Evolutionary conservation across 805 yeast species (phyloP).

Genomic region (Clavispora fructus): DNA sequence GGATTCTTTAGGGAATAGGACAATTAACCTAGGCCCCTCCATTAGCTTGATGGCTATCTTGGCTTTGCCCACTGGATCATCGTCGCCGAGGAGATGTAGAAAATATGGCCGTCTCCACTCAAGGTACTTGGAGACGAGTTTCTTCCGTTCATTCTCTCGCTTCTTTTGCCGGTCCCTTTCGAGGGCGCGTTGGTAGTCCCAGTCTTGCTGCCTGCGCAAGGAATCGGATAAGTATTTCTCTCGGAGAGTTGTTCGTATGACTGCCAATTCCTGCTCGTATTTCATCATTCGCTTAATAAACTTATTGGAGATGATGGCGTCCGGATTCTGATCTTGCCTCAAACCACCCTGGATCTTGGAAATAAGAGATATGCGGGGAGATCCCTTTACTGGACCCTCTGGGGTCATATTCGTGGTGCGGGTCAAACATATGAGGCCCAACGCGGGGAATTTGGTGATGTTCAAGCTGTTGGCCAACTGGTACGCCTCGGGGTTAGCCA

Average conservation of each 20-base stretch:
- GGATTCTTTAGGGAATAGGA: constrained; percentile 26
- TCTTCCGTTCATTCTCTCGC: constrained; percentile 20
- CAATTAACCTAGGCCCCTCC: constrained; percentile 52
- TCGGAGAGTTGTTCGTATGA: constrained; percentile 59
- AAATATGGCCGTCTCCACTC: constrained; percentile 25
- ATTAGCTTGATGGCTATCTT: constrained; percentile 67
- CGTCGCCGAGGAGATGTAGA: constrained; percentile 17
- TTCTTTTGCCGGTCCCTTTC: constrained; percentile 57
- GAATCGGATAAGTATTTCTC: constrained; percentile 53
- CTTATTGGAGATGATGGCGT: constrained; percentile 30
- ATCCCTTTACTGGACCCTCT: constrained; percentile 46
- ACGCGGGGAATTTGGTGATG: constrained; percentile 73
- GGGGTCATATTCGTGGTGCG: constrained; percentile 50
- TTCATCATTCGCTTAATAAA: constrained; percentile 44
- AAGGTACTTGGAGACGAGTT: constrained; percentile 35
- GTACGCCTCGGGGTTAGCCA: constrained; percentile 74
- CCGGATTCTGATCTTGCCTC: constrained; percentile 33
- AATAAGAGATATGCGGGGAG: constrained; percentile 57
- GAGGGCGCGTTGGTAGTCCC: constrained; percentile 68
- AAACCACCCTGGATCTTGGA: constrained; percentile 60
- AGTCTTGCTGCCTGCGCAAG: constrained; percentile 68
- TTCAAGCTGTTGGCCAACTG: constrained; percentile 74
- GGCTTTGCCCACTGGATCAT: constrained; percentile 29
- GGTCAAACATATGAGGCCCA: constrained; percentile 71
- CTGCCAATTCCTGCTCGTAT: constrained; percentile 55